A percentile compares a stretch with the other conserved stretches of the same genome.
These are phyloP conservation scores for Coprinellus micaceus DNA, from an alignment of 768 basidiomycete genomes.

Conservation along the genomic window DNA sequence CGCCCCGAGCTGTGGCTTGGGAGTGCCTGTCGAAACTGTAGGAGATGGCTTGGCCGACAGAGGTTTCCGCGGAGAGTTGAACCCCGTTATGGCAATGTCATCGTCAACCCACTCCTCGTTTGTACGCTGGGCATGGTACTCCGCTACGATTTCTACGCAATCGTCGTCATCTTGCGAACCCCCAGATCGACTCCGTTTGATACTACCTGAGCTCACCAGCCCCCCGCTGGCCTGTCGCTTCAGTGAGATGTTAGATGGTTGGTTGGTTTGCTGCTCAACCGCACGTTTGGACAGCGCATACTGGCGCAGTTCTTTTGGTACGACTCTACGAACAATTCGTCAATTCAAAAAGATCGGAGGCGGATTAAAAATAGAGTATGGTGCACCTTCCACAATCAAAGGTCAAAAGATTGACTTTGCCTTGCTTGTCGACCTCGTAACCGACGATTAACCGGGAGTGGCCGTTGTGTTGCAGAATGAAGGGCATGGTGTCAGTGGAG, in stretches of 20 bases:
- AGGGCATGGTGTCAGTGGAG: conserved; percentile 65
- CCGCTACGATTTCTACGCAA: conserved; percentile 42
- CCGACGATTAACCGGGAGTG: conserved; percentile 89
- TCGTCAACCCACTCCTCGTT: not conserved
- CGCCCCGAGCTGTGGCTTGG: conserved; percentile 9
- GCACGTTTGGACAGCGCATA: not conserved
- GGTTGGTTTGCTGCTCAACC: no score
- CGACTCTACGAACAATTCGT: not conserved
- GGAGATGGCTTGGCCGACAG: not conserved
- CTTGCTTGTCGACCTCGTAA: conserved; percentile 63
- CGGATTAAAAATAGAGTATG: not conserved
- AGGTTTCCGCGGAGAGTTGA: not conserved
- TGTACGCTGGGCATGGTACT: conserved; percentile 41
- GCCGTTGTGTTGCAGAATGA: conserved; percentile 78
- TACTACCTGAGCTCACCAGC: not conserved
- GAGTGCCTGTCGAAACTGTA: not conserved
- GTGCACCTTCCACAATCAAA: conserved; percentile 48
- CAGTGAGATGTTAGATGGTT: no score
- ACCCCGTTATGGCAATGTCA: conserved; percentile 7
- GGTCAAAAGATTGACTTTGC: conserved; percentile 58
- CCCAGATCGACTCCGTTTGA: not conserved
- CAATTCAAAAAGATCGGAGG: conserved; percentile 4
- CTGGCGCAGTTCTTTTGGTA: conserved; percentile 11
- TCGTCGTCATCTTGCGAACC: not conserved
- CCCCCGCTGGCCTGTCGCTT: not conserved